These are phyloP conservation scores for Ophiostoma pallidulum DNA, from an alignment of 2,329 filamentous ascomycete genomes.

Conservation along the genomic window DNA sequence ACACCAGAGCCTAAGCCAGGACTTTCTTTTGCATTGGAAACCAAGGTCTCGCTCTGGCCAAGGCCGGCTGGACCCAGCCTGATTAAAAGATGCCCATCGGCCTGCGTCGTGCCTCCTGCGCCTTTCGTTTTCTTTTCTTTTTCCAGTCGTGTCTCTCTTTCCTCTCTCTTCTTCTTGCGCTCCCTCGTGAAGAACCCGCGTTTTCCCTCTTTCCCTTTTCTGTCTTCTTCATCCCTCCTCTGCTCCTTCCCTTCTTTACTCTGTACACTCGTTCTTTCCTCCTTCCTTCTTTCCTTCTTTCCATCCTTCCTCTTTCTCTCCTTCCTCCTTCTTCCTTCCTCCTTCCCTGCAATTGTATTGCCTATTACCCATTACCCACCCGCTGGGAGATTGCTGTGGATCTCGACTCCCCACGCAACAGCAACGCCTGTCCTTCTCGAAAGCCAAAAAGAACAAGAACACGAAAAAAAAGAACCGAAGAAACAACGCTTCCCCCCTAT, in stretches of 20 bases:
- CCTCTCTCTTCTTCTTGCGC: background rate
- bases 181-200: no score
- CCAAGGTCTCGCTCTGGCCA: no score
- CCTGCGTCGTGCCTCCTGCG: background rate
- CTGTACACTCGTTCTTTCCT: background rate
- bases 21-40: no score
- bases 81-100: constrained; percentile 6
- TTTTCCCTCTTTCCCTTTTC: no score
- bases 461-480: no score
- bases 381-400: constrained; percentile 14
- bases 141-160: background rate
- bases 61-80: no score
- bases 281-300: background rate
- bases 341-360: background rate
- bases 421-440: no score
- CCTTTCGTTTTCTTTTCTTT: background rate
- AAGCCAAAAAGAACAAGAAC: no score
- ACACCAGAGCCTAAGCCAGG: no score
- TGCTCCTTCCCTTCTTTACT: background rate
- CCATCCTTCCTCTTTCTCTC: background rate
- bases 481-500: background rate
- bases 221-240: background rate
- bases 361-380: background rate
- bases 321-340: background rate
- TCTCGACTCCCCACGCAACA: no score